Evolutionary conservation across 2,329 filamentous ascomycete species (phyloP).

Genomic region (Penicillium sp.): DNA sequence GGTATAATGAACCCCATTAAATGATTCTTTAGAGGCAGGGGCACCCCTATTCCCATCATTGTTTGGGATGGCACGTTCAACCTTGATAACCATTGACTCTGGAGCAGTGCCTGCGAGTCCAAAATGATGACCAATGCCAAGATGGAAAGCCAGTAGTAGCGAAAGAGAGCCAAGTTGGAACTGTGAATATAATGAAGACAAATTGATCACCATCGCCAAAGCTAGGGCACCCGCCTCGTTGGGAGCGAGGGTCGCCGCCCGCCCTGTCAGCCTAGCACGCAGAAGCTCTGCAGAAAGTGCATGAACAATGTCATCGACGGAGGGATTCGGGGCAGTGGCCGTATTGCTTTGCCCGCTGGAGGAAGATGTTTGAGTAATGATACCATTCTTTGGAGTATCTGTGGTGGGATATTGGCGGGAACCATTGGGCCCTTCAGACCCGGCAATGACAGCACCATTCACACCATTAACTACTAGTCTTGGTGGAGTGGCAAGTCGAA

Average conservation of each 20-base stretch:
- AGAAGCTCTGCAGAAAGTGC: conserved; percentile 36
- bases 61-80: conserved; percentile 14
- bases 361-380: background rate
- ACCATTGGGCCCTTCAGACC: background rate
- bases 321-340: conserved; percentile 15
- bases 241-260: conserved; percentile 26
- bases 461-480: conserved; percentile 43
- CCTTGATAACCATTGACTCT: conserved; percentile 30
- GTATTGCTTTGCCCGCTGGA: conserved; percentile 9
- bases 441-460: conserved; percentile 18
- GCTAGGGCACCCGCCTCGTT: conserved; percentile 38
- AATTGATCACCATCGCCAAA: conserved; percentile 31
- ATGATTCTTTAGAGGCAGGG: conserved; percentile 10
- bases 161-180: conserved; percentile 25
- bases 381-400: background rate
- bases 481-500: conserved; percentile 47
- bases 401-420: background rate
- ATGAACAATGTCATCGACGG: conserved; percentile 35
- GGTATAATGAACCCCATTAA: conserved; percentile 20
- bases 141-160: conserved; percentile 35
- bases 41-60: conserved; percentile 1
- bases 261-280: conserved; percentile 31
- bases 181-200: conserved; percentile 32
- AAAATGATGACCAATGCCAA: conserved; percentile 40
- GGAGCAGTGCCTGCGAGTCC: conserved; percentile 30